These are phyloP conservation scores for Verticillium alfalfae DNA, from an alignment of 2,329 filamentous ascomycete species.

Conservation along the genomic window DNA sequence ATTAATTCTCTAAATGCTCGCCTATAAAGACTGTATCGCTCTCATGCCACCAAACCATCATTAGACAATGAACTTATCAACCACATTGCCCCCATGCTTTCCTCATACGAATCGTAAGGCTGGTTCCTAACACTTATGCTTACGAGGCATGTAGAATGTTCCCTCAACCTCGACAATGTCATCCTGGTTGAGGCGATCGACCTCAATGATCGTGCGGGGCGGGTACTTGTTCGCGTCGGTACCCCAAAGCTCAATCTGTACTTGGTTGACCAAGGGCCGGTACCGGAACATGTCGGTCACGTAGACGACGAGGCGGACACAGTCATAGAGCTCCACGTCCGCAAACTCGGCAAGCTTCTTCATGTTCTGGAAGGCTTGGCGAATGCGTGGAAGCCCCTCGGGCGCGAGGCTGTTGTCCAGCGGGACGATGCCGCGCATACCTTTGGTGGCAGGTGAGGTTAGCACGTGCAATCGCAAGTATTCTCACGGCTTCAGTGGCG, in stretches of 20 bases:
- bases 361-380: constrained; percentile 25
- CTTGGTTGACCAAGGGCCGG: constrained; percentile 22
- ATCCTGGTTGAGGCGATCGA: constrained; percentile 23
- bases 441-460: constrained; percentile 2
- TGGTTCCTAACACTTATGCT: not conserved
- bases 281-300: constrained; percentile 26
- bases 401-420: constrained; percentile 21
- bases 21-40: too few relatives aligned
- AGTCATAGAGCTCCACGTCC: constrained; percentile 16
- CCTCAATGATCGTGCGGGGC: constrained; percentile 23
- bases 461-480: not conserved
- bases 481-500: not conserved
- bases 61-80: too few relatives aligned
- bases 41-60: too few relatives aligned
- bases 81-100: too few relatives aligned
- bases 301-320: constrained; percentile 20
- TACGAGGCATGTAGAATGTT: constrained; percentile 13
- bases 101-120: too few relatives aligned
- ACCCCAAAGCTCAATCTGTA: constrained; percentile 23
- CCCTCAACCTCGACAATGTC: constrained; percentile 25
- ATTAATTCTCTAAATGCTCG: too few relatives aligned
- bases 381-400: constrained; percentile 18
- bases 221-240: constrained; percentile 20
- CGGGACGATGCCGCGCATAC: constrained; percentile 25
- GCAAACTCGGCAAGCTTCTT: constrained; percentile 19